Base-by-base conservation (phyloP, 495 filamentous ascomycete species). In the Acidomyces sp. region DNA sequence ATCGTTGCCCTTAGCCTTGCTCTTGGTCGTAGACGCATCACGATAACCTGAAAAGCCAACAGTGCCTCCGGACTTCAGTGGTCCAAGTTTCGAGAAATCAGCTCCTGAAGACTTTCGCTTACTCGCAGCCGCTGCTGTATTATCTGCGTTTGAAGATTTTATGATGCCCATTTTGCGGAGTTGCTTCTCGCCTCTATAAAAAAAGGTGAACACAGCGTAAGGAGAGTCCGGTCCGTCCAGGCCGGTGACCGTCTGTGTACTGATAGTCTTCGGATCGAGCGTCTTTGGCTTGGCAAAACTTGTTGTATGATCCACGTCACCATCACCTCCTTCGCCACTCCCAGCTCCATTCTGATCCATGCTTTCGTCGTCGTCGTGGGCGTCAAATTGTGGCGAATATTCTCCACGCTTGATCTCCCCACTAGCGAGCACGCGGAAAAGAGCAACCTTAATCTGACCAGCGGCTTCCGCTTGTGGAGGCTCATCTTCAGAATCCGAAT, bases 281-380 rank as follows among this genome's bases (percentile, higher is more conserved):
- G 86, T 78, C 66, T 96, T 99, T 3, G 90, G 92, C 57, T 96
- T 88, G 10, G 92, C 92, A 61, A 99, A 99, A 55, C 90, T 96
- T 18, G 90, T 96, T 31, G 90, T 96, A 61, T 99, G 90, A 59
- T 95, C 92, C 29, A 95, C 72, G 53, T 95, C 83, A 35, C 68
- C 73, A 50, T 72, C 70, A 29, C 58, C 67, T 16, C 58, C 62
- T 15, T 63, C 31, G 13, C 61, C 56, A 33, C 56, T 60, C 23
- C 53, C 34, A 9, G 43, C 68, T 10, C 51, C 43, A 36, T 61
- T 67, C 30, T 41, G 46, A 26, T 39, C 38, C 20, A 25, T 39
- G 29, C 24, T 34, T 28, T 93, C 85, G 50, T 93, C 86, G 40
- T 93, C 86, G 44, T 95, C 88, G 51, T 95, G 82, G 6, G 87